These are phyloP conservation scores for Sporothrix curviconia DNA, from an alignment of 2,329 filamentous ascomycete genomes.

Conservation along the genomic window DNA sequence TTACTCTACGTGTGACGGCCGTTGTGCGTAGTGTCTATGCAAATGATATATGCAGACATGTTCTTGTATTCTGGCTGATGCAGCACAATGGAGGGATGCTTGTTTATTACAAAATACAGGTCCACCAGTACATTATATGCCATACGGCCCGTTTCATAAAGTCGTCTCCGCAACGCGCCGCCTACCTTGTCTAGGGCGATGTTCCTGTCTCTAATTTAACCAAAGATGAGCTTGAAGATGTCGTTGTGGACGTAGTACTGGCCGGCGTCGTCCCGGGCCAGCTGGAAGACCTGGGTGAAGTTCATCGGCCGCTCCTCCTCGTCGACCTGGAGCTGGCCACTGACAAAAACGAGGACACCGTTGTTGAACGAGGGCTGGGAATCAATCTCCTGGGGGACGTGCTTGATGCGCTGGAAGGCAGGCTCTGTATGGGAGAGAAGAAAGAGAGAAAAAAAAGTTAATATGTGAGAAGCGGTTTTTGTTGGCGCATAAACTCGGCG, in stretches of 20 bases:
- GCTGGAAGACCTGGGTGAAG: conserved; percentile 86
- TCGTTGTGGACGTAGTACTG: conserved; percentile 95
- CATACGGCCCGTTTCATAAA: too few species aligned
- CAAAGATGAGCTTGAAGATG: conserved; percentile 84
- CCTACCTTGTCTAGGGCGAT: neutral
- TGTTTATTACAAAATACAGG: too few species aligned
- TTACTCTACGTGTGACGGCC: too few species aligned
- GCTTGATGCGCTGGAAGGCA: conserved; percentile 80
- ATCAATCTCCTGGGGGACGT: conserved; percentile 71
- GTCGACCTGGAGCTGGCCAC: conserved; percentile 78
- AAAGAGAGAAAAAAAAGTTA: neutral
- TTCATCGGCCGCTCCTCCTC: conserved; percentile 81
- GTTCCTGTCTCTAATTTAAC: conserved; percentile 29
- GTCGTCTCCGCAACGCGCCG: neutral
- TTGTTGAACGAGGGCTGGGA: conserved; percentile 69
- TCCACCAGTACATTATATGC: too few species aligned
- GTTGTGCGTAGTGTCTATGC: too few species aligned
- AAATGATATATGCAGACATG: too few species aligned
- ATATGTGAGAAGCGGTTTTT: too few species aligned
- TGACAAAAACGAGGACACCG: conserved; percentile 80
- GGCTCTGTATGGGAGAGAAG: conserved; percentile 40
- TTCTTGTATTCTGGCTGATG: too few species aligned
- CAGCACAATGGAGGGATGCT: too few species aligned
- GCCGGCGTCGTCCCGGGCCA: conserved; percentile 59
- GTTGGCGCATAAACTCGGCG: too few species aligned